phyloP scores from a whole-genome alignment of 2,329 filamentous ascomycete species.

The Beauveria bassiana region DNA sequence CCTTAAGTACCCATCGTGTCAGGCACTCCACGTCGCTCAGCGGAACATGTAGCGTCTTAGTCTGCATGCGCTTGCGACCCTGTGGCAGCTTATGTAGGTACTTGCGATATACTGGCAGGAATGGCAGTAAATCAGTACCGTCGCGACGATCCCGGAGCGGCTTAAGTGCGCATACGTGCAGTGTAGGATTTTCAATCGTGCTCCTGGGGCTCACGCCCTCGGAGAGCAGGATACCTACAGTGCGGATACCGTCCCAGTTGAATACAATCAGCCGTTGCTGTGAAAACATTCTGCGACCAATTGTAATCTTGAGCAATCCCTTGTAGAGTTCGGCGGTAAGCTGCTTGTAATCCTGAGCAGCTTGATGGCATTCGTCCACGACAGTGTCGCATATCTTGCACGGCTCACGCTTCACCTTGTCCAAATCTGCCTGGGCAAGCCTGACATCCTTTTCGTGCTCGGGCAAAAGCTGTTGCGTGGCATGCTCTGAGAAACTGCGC shows the following conservation, averaged over 20 bases:
- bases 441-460: slow-evolving; percentile 95
- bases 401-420: slow-evolving; percentile 77
- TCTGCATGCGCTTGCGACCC: slow-evolving; percentile 56
- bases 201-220: slow-evolving; percentile 63
- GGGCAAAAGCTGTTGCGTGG: slow-evolving; percentile 85
- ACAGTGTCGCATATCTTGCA: slow-evolving; percentile 76
- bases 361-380: slow-evolving; percentile 73
- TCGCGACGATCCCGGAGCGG: slow-evolving; percentile 61
- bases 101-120: slow-evolving; percentile 61
- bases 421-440: slow-evolving; percentile 82
- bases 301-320: slow-evolving; percentile 67
- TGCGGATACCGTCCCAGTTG: slow-evolving; percentile 74
- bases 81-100: slow-evolving; percentile 62
- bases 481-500: slow-evolving; percentile 96
- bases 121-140: slow-evolving; percentile 80
- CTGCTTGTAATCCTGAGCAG: slow-evolving; percentile 70
- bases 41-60: slow-evolving; percentile 62
- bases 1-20: slow-evolving; percentile 57
- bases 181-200: slow-evolving; percentile 49
- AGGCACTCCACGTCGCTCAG: slow-evolving; percentile 78
- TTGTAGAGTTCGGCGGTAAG: slow-evolving; percentile 77
- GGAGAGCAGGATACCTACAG: slow-evolving; percentile 69
- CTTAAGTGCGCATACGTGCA: slow-evolving; percentile 74
- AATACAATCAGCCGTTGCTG: slow-evolving; percentile 75
- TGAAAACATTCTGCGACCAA: slow-evolving; percentile 72